These are phyloP conservation scores for Vitis cinerea DNA, from an alignment of 164 flowering plant genomes.

Conservation along the genomic window DNA sequence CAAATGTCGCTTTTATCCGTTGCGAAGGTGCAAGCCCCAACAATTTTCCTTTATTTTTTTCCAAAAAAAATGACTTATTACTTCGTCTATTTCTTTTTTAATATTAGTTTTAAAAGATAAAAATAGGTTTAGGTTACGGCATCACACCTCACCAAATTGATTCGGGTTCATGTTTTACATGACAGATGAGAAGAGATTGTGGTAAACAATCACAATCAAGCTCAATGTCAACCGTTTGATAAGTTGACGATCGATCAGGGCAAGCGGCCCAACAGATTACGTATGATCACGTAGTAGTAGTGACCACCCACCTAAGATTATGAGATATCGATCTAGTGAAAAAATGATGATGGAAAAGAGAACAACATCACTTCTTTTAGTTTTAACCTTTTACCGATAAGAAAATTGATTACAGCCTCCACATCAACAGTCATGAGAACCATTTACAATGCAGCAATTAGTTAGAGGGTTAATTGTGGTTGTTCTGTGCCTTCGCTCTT, in stretches of 20 bases:
- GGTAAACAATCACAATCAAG: slow-evolving; percentile 9
- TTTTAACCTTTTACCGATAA: too few relatives aligned
- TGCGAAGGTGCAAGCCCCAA: slow-evolving; percentile 11
- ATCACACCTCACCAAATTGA: slow-evolving; percentile 11
- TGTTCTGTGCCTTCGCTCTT: too few relatives aligned
- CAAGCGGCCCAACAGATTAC: not conserved
- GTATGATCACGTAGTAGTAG: too few relatives aligned
- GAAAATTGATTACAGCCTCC: too few relatives aligned
- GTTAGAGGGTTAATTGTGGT: too few relatives aligned
- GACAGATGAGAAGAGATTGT: not conserved
- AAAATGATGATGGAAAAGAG: too few relatives aligned
- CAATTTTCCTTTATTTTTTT: not conserved
- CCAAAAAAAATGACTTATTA: too few relatives aligned
- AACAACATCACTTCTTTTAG: too few relatives aligned
- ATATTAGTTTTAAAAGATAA: not conserved
- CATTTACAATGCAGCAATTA: too few relatives aligned
- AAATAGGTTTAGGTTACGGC: slow-evolving; percentile 10
- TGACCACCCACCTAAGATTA: not conserved
- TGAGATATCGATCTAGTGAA: too few relatives aligned
- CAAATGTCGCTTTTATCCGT: slow-evolving; percentile 19
- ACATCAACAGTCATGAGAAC: too few relatives aligned
- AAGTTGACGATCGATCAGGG: not conserved
- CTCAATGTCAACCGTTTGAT: not conserved
- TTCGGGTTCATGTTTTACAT: slow-evolving; percentile 7
- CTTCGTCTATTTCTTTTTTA: too few relatives aligned